Conservation (phyloP, 106 monocot genomes). For the Allium fistulosum region DNA sequence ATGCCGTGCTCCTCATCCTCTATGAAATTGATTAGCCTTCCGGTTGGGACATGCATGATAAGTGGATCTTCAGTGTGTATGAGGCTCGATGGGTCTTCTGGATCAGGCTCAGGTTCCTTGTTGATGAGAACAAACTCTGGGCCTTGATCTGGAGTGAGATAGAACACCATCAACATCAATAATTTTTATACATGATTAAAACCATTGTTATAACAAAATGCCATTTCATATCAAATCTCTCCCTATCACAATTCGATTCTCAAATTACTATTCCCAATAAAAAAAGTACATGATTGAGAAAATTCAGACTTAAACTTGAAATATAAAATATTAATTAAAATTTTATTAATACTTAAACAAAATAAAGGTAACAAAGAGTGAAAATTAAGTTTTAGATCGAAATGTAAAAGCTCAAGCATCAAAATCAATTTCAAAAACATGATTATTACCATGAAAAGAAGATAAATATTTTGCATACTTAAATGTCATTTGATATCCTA, state of each 20-base stretch:
- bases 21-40: conserved; percentile 72
- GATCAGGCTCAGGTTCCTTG: conserved; percentile 81
- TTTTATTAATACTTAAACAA: neutral
- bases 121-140: conserved; percentile 79
- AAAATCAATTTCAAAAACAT: too few relatives aligned
- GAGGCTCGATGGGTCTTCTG: conserved; percentile 67
- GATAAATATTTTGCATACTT: neutral
- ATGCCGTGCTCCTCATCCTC: conserved; percentile 72
- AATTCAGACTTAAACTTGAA: neutral
- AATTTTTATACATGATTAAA: too few relatives aligned
- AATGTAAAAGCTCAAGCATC: neutral
- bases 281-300: neutral
- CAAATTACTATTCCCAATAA: too few relatives aligned
- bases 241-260: too few relatives aligned
- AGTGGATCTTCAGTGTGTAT: conserved; percentile 71
- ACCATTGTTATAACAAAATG: too few relatives aligned
- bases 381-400: neutral
- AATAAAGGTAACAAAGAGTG: neutral
- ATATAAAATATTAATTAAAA: neutral
- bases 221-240: too few relatives aligned
- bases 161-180: too few relatives aligned
- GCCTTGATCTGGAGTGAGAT: conserved; percentile 35
- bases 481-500: neutral
- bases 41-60: conserved; percentile 65
- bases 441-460: neutral